Conservation (phyloP, 805 yeast genomes). For the Saccharomycopsis olivae region DNA sequence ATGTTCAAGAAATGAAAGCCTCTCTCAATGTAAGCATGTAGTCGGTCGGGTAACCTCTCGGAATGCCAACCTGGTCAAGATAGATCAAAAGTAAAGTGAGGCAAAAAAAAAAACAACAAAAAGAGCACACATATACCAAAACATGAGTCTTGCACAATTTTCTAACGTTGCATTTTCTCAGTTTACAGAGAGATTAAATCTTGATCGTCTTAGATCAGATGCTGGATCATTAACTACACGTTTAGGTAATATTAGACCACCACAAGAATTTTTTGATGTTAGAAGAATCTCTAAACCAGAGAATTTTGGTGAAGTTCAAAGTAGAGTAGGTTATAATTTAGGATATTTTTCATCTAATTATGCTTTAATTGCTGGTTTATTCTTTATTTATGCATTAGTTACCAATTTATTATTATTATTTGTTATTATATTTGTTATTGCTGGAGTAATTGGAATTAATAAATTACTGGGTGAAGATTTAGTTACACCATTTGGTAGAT, state of each 20-base stretch:
- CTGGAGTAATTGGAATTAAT: constrained; percentile 71
- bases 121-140: not conserved
- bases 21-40: too few species aligned
- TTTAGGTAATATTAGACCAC: constrained; percentile 69
- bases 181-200: constrained; percentile 36
- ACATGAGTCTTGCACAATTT: constrained; percentile 20
- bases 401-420: constrained; percentile 79
- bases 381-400: constrained; percentile 75
- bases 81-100: too few species aligned
- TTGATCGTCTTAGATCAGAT: constrained; percentile 40
- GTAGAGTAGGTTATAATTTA: constrained; percentile 78
- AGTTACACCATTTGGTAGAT: constrained; percentile 58
- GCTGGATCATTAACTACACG: constrained; percentile 46
- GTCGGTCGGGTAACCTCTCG: too few species aligned
- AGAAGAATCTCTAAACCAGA: constrained; percentile 85
- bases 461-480: constrained; percentile 77
- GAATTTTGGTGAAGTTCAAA: constrained; percentile 80
- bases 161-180: constrained; percentile 25
- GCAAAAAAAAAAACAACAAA: not conserved
- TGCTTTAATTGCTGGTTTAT: constrained; percentile 54
- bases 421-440: constrained; percentile 63
- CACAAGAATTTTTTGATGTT: constrained; percentile 88
- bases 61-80: too few species aligned
- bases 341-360: constrained; percentile 85
- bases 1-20: too few species aligned